Percentiles rank a stretch among this genome's conserved stretches.
Conservation (phyloP, 257 asterid genomes). For the Nicotiana paniculata region DNA sequence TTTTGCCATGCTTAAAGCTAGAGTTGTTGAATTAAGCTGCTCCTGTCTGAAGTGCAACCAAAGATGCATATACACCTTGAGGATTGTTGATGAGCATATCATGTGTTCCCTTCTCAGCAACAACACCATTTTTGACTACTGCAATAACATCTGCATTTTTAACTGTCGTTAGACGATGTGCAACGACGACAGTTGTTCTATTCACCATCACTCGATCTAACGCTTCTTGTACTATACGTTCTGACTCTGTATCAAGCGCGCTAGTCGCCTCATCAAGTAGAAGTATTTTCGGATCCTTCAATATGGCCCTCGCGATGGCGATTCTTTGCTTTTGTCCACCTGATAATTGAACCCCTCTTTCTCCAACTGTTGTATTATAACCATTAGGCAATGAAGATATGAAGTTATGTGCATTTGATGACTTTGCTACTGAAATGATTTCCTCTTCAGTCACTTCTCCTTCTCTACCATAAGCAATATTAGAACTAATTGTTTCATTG, state of each 20-base stretch:
- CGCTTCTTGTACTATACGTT: constrained; percentile 37
- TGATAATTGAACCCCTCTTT: constrained; percentile 36
- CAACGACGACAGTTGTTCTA: constrained; percentile 27
- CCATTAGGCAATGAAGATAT: constrained; percentile 26
- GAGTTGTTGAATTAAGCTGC: background rate
- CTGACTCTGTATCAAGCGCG: constrained; percentile 46
- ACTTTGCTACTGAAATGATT: constrained; percentile 13
- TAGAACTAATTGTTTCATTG: constrained; percentile 19
- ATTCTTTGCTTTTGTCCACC: constrained; percentile 55
- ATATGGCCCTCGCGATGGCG: constrained; percentile 39
- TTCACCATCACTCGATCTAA: constrained; percentile 28
- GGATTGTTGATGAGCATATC: constrained; percentile 19
- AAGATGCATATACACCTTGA: constrained; percentile 30
- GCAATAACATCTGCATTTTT: constrained; percentile 28
- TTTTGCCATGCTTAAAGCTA: background rate
- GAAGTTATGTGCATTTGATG: constrained; percentile 24
- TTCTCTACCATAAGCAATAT: constrained; percentile 16
- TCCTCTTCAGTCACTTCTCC: constrained; percentile 16
- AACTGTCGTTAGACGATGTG: constrained; percentile 31
- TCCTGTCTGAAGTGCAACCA: constrained; percentile 22
- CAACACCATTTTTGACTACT: constrained; percentile 32
- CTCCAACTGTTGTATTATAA: constrained; percentile 42
- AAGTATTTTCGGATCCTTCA: constrained; percentile 40
- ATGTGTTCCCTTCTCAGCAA: constrained; percentile 39
- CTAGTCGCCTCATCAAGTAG: constrained; percentile 52